Conservation (phyloP, 2,329 filamentous ascomycete genomes). For the Erysiphe pisi region DNA sequence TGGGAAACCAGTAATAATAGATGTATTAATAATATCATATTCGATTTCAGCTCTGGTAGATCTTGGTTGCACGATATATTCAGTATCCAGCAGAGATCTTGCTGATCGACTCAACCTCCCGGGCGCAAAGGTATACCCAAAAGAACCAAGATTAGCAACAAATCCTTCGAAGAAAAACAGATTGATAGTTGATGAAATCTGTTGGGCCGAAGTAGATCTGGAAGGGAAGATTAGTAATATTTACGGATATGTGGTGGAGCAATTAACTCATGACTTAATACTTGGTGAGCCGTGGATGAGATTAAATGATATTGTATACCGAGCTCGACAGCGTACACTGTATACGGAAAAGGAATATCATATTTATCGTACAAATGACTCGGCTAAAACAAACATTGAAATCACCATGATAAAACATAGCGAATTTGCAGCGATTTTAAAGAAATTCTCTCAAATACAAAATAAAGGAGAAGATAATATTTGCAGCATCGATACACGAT, state of each 20-base stretch:
- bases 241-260: not conserved
- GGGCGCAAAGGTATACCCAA: not conserved
- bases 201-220: not conserved
- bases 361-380: not conserved
- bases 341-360: not conserved
- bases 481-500: constrained; percentile 12
- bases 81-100: not conserved
- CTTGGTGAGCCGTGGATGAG: constrained; percentile 20
- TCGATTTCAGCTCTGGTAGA: not conserved
- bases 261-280: not conserved
- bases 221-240: not conserved
- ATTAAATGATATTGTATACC: constrained; percentile 2
- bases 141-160: not conserved
- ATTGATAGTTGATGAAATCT: constrained; percentile 23
- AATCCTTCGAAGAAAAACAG: not conserved
- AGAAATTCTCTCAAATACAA: not conserved
- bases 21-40: constrained; percentile 16
- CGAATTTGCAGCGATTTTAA: not conserved
- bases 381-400: not conserved
- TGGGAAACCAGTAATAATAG: not conserved
- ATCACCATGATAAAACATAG: not conserved
- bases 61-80: constrained; percentile 24
- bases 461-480: not conserved
- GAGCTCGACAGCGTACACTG: not conserved
- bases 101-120: not conserved